Evolutionary conservation across 192 early-diverging fungal species (phyloP).

Genomic region (Backusella australiensis): DNA sequence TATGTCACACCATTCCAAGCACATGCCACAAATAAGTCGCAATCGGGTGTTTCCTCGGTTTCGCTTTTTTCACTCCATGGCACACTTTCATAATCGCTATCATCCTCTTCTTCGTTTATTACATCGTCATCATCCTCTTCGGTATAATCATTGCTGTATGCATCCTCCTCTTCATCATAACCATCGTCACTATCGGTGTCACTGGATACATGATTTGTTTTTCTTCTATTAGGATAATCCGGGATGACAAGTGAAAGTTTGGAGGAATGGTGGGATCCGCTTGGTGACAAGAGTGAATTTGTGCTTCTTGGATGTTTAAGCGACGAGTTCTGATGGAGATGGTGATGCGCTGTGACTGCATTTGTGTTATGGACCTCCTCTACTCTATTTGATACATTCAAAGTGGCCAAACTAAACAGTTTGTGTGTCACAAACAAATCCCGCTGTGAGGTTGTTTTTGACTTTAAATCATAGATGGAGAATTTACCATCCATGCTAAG

Average conservation of each 20-base stretch:
- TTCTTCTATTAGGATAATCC: neutral
- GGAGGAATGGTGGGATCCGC: neutral
- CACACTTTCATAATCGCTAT: conserved; percentile 17
- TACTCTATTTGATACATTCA: conserved; percentile 34
- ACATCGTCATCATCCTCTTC: neutral
- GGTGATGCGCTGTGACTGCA: neutral
- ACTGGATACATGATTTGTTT: neutral
- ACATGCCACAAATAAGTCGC: conserved; percentile 55
- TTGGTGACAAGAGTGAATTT: neutral
- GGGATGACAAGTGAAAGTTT: neutral
- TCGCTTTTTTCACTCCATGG: conserved; percentile 26
- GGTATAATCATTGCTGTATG: neutral
- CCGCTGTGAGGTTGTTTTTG: conserved; percentile 39
- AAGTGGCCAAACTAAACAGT: conserved; percentile 49
- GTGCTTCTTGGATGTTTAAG: neutral
- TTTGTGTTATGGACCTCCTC: neutral
- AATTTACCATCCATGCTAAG: conserved; percentile 61
- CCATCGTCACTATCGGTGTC: neutral
- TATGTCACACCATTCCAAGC: conserved; percentile 60
- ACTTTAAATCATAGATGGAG: conserved; percentile 46
- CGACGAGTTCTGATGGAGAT: neutral
- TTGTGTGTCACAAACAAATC: conserved; percentile 57
- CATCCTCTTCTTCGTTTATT: conserved; percentile 8
- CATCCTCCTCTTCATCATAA: neutral
- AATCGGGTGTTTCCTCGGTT: conserved; percentile 19